phyloP scores from a whole-genome alignment of 257 asterid genomes.

The Fraxinus excelsior region DNA sequence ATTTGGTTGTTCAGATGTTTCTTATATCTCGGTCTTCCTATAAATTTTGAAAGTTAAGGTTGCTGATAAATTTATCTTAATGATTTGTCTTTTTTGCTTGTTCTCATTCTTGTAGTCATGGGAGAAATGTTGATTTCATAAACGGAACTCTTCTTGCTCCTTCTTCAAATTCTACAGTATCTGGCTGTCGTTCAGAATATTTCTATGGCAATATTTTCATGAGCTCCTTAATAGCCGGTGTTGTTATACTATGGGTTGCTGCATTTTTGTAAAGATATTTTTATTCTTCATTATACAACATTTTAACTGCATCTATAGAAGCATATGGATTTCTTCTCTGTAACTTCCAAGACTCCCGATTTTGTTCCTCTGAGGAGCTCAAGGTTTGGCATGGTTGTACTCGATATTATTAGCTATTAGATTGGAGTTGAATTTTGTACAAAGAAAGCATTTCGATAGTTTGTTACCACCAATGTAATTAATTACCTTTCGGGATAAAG shows the following conservation, averaged over 20 bases:
- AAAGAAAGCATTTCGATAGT: not conserved
- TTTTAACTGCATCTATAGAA: conserved; percentile 27
- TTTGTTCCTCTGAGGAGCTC: conserved; percentile 46
- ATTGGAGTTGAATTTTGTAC: conserved; percentile 29
- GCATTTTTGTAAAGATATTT: conserved; percentile 35
- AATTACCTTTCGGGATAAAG: too few relatives aligned
- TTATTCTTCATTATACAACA: conserved; percentile 7
- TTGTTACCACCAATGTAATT: too few relatives aligned
- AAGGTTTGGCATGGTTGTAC: conserved; percentile 29
- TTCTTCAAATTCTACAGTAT: conserved; percentile 59
- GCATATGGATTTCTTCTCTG: conserved; percentile 7
- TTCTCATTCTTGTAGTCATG: conserved; percentile 45
- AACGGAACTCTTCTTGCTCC: conserved; percentile 76
- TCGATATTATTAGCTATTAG: conserved; percentile 27
- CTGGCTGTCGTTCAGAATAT: conserved; percentile 53
- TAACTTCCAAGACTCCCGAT: conserved; percentile 42
- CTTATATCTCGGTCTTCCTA: not conserved
- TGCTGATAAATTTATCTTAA: conserved; percentile 17
- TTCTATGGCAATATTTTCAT: conserved; percentile 17
- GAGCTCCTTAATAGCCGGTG: conserved; percentile 30
- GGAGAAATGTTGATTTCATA: conserved; percentile 57
- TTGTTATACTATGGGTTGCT: conserved; percentile 44
- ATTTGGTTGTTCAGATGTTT: not conserved
- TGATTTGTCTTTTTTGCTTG: conserved; percentile 9
- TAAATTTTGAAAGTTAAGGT: not conserved